phyloP scores from a whole-genome alignment of 2,329 filamentous ascomycete genomes.

The Sporothrix humicola region DNA sequence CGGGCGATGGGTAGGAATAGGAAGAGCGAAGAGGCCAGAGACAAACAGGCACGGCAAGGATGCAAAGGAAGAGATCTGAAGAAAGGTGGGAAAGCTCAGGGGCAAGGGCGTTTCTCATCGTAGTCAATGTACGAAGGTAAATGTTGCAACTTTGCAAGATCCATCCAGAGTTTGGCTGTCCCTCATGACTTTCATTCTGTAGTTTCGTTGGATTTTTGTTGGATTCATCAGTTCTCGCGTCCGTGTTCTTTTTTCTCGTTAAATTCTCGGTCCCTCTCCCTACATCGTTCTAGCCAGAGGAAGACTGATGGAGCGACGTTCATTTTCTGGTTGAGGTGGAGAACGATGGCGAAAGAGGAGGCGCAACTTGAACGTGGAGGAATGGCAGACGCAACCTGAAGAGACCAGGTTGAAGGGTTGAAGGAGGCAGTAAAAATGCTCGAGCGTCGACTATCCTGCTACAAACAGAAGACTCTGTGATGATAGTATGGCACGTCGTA shows the following conservation, averaged over 20 bases:
- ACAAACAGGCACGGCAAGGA: not conserved
- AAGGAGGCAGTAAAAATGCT: constrained; percentile 14
- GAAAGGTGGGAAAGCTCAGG: not conserved
- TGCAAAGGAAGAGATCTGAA: not conserved
- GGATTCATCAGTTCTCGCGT: not conserved
- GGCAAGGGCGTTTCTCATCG: not conserved
- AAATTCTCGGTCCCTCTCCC: not conserved
- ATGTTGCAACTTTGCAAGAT: constrained; percentile 2
- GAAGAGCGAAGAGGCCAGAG: not conserved
- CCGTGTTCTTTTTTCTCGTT: not conserved
- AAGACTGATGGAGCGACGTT: not conserved
- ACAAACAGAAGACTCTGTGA: constrained; percentile 4
- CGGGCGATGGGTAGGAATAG: not conserved
- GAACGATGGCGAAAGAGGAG: constrained; percentile 25
- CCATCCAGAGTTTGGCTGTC: not conserved
- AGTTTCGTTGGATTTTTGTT: not conserved
- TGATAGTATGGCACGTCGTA: not conserved
- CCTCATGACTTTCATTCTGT: not conserved
- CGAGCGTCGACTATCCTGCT: constrained; percentile 20
- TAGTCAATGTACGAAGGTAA: not conserved
- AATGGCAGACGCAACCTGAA: not conserved
- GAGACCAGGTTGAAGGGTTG: constrained; percentile 13
- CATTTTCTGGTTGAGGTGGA: constrained; percentile 27
- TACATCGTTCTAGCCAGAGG: not conserved
- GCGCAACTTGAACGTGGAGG: not conserved